Evolutionary conservation across 1,139 yeast genomes (phyloP).

Genomic region (Diutina ranongensis): DNA sequence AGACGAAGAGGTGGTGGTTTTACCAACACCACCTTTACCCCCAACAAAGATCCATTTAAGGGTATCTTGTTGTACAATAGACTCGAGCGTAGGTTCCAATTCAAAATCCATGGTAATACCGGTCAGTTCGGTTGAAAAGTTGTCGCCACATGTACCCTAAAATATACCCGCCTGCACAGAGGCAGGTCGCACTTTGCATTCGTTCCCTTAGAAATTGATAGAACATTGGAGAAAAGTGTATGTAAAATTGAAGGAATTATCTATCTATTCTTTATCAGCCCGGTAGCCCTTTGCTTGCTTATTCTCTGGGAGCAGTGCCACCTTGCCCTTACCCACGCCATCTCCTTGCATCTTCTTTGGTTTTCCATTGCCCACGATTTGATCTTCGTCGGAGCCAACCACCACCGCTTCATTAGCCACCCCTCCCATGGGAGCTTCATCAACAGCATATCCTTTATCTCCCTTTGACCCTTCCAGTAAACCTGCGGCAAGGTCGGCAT

Average conservation of each 20-base stretch:
- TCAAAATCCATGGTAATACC: constrained; percentile 28
- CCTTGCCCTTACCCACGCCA: constrained; percentile 5
- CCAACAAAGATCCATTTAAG: constrained; percentile 97
- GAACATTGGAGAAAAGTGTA: not conserved
- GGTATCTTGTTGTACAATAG: constrained; percentile 52
- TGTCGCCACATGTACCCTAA: not conserved
- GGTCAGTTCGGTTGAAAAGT: not conserved
- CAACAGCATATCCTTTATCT: constrained; percentile 30
- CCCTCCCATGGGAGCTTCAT: constrained; percentile 41
- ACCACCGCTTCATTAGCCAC: constrained; percentile 36
- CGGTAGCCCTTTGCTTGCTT: not conserved
- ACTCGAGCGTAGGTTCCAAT: constrained; percentile 57
- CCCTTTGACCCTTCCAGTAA: constrained; percentile 33
- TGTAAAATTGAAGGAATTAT: not conserved
- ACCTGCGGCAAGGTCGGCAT: constrained; percentile 28
- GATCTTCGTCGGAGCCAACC: constrained; percentile 32
- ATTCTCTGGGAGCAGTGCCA: not conserved
- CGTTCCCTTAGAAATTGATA: too few relatives aligned
- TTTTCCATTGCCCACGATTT: constrained; percentile 14
- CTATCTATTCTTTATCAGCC: constrained; percentile 2
- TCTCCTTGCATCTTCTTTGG: constrained; percentile 4
- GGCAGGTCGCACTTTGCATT: not conserved
- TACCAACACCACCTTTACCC: constrained; percentile 99
- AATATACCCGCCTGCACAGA: not conserved
- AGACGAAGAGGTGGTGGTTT: constrained; percentile 93